Conservation (phyloP, 2,329 filamentous ascomycete species). For the Microsporum audouinii region DNA sequence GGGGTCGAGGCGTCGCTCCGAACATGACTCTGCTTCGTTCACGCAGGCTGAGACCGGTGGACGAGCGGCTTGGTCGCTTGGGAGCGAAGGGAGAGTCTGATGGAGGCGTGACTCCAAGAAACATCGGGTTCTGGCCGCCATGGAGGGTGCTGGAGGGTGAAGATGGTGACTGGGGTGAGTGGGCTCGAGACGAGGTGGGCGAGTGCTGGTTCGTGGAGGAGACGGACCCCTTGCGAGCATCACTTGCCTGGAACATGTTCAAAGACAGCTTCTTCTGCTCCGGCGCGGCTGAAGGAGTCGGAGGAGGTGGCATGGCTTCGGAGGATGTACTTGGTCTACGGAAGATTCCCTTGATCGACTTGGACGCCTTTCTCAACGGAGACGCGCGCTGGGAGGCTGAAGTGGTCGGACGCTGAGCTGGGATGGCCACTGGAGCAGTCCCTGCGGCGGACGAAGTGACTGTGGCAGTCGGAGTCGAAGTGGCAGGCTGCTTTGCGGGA, state of each 20-base stretch:
- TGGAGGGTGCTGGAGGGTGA: constrained; percentile 23
- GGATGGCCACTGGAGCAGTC: neutral
- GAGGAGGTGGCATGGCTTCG: neutral
- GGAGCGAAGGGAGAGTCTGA: constrained; percentile 7
- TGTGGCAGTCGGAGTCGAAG: neutral
- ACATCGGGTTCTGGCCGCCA: constrained; percentile 7
- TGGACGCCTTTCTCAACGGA: constrained; percentile 14
- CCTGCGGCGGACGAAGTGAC: neutral
- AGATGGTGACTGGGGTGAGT: constrained; percentile 27
- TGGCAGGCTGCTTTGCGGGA: neutral
- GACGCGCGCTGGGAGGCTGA: constrained; percentile 8
- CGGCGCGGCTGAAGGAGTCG: neutral
- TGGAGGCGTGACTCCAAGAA: constrained; percentile 9
- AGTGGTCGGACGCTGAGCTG: constrained; percentile 1
- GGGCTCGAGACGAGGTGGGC: constrained; percentile 26
- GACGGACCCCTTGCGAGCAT: constrained; percentile 23
- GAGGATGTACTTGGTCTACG: constrained; percentile 10
- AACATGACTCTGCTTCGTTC: constrained; percentile 20
- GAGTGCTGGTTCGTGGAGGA: constrained; percentile 28
- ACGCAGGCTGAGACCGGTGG: constrained; percentile 18
- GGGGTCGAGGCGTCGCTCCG: constrained; percentile 15
- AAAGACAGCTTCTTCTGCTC: neutral
- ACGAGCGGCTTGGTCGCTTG: constrained; percentile 15
- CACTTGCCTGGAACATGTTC: constrained; percentile 7
- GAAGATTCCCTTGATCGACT: constrained; percentile 19